Evolutionary conservation across 2,329 filamentous ascomycete species (phyloP), one percentile per base, ranked within the genome.

Genomic region (Talaromyces rugulosus): DNA sequence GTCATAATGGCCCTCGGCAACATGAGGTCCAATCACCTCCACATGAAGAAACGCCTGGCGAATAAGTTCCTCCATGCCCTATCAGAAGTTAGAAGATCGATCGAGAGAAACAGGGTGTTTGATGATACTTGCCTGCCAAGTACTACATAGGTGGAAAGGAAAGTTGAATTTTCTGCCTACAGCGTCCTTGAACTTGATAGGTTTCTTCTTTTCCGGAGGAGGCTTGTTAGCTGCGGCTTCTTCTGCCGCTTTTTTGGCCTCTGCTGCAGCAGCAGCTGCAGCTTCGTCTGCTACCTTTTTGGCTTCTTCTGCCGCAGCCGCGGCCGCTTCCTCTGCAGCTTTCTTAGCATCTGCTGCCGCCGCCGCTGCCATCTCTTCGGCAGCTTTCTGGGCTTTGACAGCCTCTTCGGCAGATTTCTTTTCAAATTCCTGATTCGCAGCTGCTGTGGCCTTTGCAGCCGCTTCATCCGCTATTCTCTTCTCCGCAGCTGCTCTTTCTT

Each of bases 81-180:
- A 67, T 18, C 65, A 64, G 76, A 66, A 77, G 67, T 36, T 65
- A 59, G 58, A 66, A 62, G 63, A 60, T 62, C 27, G 27, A 31
- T 56, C 7, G 47, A 16, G 18, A 50, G 14, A 51, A 51, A 44
- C 40, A 9, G 54, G 31, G 16, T 30, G 51, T 30, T 11, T n/a
- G 11, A 27, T 40, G 40, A 44, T 54, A 51, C 86, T 73, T 85
- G 93, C 90, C 80, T 82, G 80, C 92, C 92, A 96, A 2, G 88
- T 95, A 70, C 87, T 86, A 75, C 92, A 96, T 33, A 96, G 75
- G 65, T 93, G 86, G 77, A 89, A 96, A 1, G 93, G 93, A 71
- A 97, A 96, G 76, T 87, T 95, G 74, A 96, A 97, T 75, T 96
- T 96, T 67, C 93, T 85, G 34, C 91, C 91, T 16, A 97, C 87